Evolutionary conservation across 768 basidiomycete species (phyloP), one percentile per base, ranked within the genome.

Genomic region (Lactarius quietus): DNA sequence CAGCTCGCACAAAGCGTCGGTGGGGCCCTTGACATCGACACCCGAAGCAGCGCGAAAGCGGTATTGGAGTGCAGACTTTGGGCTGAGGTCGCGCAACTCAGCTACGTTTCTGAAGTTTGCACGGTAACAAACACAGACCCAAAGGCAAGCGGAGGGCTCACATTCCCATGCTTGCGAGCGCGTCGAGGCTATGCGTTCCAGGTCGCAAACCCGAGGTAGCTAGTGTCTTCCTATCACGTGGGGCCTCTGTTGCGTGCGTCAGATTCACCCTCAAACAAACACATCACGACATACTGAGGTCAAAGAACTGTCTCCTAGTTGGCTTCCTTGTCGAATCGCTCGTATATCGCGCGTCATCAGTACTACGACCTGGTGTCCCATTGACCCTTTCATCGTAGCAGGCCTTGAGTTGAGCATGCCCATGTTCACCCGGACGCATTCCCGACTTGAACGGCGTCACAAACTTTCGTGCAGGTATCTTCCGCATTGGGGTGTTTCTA

Each of bases 371-470:
- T 4, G 63, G 43, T 3, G 39, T 18, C 31, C 23, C 29, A 14
- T 14, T 51, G 28, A 7, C 53, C 28, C 18, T 35, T 28, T 69
- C 63, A 9, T 57, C 61, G 10, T 57, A 1, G 26, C 58, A 39
- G 52, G 43, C 54, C 52, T 60, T 58, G 17, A 74, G 41, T 57
- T 69, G 70, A 9, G 70, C 59, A 55, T 75, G 73, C 26, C 79
- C 81, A 54, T 76, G 73, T 67, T 81, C 78, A 41, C 77, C 78
- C 54, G 82, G 81, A 66, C 76, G 77, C 76, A 82, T 77, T 31
- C 81, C 82, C 6, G 74, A 60, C 70, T 88, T 89, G 72, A 89
- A 89, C 35, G 84, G 84, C 0, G 84, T 79, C 67, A 79, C 81
- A 67, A 85, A 86, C 28, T 79, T 75, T 62, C 78, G 81, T 17